These are phyloP conservation scores for Tolypocladium album DNA, from an alignment of 2,329 filamentous ascomycete genomes.

Conservation along the genomic window DNA sequence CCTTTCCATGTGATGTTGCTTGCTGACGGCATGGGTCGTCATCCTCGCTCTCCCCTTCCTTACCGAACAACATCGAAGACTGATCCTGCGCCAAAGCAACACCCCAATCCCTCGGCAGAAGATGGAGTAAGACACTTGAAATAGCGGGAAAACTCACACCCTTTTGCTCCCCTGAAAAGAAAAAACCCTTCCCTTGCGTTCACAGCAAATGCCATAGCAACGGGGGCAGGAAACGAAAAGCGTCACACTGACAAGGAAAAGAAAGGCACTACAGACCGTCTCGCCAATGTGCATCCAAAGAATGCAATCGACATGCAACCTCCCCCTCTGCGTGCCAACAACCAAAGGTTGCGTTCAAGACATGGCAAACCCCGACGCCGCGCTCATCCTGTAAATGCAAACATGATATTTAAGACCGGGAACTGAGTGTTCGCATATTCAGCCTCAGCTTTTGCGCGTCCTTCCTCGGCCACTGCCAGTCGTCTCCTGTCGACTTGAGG, in stretches of 20 bases:
- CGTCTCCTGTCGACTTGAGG: conserved; percentile 46
- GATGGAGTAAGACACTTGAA: neutral
- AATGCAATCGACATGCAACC: neutral
- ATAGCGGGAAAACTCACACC: neutral
- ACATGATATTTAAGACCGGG: neutral
- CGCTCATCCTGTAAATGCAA: conserved; percentile 1
- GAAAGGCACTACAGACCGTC: neutral
- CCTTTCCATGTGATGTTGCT: neutral
- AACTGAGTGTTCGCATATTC: neutral
- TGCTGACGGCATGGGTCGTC: neutral
- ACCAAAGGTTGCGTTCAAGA: neutral
- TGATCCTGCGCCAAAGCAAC: neutral
- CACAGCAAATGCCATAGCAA: neutral
- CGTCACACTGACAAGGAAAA: neutral
- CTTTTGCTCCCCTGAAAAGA: neutral
- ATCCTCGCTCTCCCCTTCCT: neutral
- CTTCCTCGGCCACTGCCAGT: conserved; percentile 37
- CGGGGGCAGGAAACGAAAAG: neutral
- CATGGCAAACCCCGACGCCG: conserved; percentile 3
- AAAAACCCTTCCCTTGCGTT: neutral
- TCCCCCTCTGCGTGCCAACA: neutral
- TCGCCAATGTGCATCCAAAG: neutral
- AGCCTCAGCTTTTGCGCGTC: conserved; percentile 21
- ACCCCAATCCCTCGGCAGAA: neutral
- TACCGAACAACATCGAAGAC: neutral